A percentile compares a stretch with the other conserved stretches of the same genome.
These are phyloP conservation scores for Rutidosis leptorrhynchoides DNA, from an alignment of 129 eudicot species.

Conservation along the genomic window DNA sequence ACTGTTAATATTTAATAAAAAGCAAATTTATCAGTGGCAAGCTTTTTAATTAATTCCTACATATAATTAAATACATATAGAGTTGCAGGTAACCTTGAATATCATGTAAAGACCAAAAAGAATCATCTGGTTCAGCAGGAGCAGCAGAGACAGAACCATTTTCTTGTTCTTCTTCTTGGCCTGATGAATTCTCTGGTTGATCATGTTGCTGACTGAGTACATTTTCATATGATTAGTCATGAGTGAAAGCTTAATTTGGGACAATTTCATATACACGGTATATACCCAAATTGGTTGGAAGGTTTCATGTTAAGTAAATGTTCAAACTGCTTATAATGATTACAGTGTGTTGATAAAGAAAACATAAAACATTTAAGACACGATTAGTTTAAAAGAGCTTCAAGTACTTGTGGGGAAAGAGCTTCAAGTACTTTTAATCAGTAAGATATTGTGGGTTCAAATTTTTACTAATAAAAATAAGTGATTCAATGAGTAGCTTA, in stretches of 20 bases:
- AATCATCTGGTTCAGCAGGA: slow-evolving; percentile 60
- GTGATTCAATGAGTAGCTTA: too few species aligned
- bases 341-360: too few species aligned
- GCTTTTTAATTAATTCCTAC: not conserved
- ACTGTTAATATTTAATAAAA: slow-evolving; percentile 53
- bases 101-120: slow-evolving; percentile 76
- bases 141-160: slow-evolving; percentile 41
- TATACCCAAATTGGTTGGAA: too few species aligned
- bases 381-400: too few species aligned
- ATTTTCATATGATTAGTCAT: slow-evolving; percentile 24
- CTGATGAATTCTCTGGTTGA: slow-evolving; percentile 48
- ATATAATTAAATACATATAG: not conserved
- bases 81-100: slow-evolving; percentile 60
- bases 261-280: not conserved
- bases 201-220: slow-evolving; percentile 53
- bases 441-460: too few species aligned
- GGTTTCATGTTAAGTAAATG: too few species aligned
- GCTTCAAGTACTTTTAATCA: too few species aligned
- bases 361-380: too few species aligned
- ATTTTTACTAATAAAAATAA: too few species aligned
- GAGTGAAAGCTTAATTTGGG: not conserved
- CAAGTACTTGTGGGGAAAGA: too few species aligned
- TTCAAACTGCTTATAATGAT: too few species aligned
- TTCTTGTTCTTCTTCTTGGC: slow-evolving; percentile 49
- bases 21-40: slow-evolving; percentile 10